Conservation (phyloP, 306 rosid genomes). For the Lathyrus tuberosus region DNA sequence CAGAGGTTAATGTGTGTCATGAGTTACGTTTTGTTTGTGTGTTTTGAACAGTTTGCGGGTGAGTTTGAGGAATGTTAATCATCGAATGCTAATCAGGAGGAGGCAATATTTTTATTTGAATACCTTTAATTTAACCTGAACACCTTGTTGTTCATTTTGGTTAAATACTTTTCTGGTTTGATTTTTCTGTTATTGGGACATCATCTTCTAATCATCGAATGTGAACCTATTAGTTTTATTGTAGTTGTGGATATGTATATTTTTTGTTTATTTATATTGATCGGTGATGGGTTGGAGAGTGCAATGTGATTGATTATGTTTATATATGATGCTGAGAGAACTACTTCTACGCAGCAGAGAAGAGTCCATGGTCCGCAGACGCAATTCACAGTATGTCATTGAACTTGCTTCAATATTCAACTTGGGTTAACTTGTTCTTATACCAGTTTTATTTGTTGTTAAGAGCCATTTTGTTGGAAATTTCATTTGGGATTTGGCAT, state of each 20-base stretch:
- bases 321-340: constrained; percentile 65
- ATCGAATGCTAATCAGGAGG: constrained; percentile 75
- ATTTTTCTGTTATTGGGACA: neutral
- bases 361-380: constrained; percentile 86
- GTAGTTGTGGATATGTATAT: neutral
- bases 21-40: constrained; percentile 7
- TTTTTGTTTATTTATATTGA: constrained; percentile 20
- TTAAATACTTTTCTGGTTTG: constrained; percentile 22
- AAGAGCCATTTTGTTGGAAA: constrained; percentile 19
- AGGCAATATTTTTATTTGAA: constrained; percentile 50
- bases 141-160: neutral
- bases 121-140: neutral
- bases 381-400: constrained; percentile 78
- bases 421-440: neutral
- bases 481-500: constrained; percentile 28
- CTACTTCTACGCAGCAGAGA: constrained; percentile 85
- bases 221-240: constrained; percentile 4
- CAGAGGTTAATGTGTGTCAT: neutral
- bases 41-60: constrained; percentile 52
- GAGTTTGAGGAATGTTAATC: constrained; percentile 80
- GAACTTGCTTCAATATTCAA: too few species aligned
- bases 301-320: constrained; percentile 16
- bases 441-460: constrained; percentile 1
- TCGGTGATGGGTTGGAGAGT: constrained; percentile 12
- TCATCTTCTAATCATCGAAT: neutral